These are phyloP conservation scores for Pseudomonodictys pantanalensis DNA, from an alignment of 495 filamentous ascomycete species.

Conservation along the genomic window DNA sequence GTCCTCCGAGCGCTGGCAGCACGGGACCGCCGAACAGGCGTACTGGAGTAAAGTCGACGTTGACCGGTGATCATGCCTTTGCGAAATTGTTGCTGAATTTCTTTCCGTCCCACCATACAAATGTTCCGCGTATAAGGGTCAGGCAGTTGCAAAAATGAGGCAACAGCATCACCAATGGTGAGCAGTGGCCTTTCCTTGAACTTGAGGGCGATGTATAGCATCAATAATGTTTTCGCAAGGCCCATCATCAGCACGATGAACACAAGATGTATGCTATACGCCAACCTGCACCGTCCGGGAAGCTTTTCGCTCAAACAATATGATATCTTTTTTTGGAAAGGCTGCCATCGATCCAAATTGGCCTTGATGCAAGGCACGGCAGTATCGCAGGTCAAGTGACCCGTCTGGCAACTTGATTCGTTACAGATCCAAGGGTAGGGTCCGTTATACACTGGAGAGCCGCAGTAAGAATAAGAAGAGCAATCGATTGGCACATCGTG, in stretches of 20 bases:
- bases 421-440: neutral
- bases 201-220: neutral
- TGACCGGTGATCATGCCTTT: no score
- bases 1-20: no score
- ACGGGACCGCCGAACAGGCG: no score
- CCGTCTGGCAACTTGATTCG: no score
- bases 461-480: neutral
- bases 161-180: conserved; percentile 13
- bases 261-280: neutral
- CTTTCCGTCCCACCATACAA: neutral
- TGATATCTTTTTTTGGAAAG: neutral
- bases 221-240: neutral
- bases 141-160: conserved; percentile 4
- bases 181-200: conserved; percentile 1
- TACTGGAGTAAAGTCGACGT: no score
- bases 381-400: neutral
- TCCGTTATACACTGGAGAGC: neutral
- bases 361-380: neutral
- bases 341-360: neutral
- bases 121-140: neutral
- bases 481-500: neutral
- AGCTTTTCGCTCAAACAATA: conserved; percentile 12
- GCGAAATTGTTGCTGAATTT: neutral
- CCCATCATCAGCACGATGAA: neutral
- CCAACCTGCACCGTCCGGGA: neutral